These are phyloP conservation scores for Ajuga chamaepitys DNA, from an alignment of 257 asterid species.

Conservation along the genomic window DNA sequence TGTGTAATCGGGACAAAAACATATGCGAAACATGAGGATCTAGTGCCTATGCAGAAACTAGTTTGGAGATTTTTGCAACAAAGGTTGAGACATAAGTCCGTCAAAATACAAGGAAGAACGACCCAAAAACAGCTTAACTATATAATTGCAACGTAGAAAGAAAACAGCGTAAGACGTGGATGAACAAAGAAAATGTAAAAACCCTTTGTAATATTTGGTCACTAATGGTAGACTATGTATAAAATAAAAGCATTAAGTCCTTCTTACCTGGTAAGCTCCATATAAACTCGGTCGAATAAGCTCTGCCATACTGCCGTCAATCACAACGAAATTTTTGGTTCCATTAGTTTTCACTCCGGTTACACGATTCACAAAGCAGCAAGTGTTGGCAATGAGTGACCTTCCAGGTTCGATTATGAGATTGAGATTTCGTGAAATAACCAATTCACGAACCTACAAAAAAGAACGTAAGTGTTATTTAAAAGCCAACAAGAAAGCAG, in stretches of 20 bases:
- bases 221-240: background rate
- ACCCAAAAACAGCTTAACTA: too few species aligned
- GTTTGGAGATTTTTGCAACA: too few species aligned
- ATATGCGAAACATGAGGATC: too few species aligned
- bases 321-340: constrained; percentile 74
- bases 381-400: constrained; percentile 90
- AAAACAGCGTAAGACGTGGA: too few species aligned
- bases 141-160: too few species aligned
- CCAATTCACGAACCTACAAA: constrained; percentile 76
- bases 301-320: constrained; percentile 98
- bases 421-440: constrained; percentile 70
- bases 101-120: too few species aligned
- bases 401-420: constrained; percentile 96
- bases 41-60: too few species aligned
- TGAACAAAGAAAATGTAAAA: background rate
- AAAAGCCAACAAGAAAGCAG: background rate
- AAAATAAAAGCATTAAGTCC: background rate
- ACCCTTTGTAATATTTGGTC: background rate
- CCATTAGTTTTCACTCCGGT: constrained; percentile 97
- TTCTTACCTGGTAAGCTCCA: constrained; percentile 76
- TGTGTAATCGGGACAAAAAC: too few species aligned
- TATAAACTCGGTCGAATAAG: constrained; percentile 95
- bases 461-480: constrained; percentile 4
- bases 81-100: too few species aligned
- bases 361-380: constrained; percentile 85